phyloP scores from a whole-genome alignment of 2,329 filamentous ascomycete species.

The Didymellaceae sp. region DNA sequence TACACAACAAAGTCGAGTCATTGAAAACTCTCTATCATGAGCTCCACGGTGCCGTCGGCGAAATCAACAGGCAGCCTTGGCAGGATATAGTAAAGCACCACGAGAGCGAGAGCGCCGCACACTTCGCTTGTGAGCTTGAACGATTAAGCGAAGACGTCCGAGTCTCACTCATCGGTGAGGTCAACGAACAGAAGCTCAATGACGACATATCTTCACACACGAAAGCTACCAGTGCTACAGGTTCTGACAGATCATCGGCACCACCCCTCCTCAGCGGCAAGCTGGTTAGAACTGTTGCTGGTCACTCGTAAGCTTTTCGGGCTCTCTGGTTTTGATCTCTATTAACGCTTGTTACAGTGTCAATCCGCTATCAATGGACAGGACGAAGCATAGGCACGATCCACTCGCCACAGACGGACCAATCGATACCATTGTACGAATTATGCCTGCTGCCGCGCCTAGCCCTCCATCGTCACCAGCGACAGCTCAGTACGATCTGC shows the following conservation, averaged over 20 bases:
- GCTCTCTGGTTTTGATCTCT: neutral
- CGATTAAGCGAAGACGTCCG: slow-evolving; percentile 20
- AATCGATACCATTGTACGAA: slow-evolving; percentile 19
- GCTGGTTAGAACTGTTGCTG: neutral
- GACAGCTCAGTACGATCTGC: slow-evolving; percentile 3
- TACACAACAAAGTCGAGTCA: slow-evolving; percentile 23
- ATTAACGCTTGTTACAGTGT: slow-evolving; percentile 11
- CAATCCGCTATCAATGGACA: neutral
- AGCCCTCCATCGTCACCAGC: slow-evolving; percentile 23
- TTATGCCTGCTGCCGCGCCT: slow-evolving; percentile 6
- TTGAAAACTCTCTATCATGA: slow-evolving; percentile 25
- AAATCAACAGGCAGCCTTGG: slow-evolving; percentile 26
- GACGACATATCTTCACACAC: slow-evolving; percentile 14
- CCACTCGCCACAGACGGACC: slow-evolving; percentile 30
- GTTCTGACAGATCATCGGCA: slow-evolving; percentile 22
- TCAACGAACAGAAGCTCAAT: slow-evolving; percentile 21
- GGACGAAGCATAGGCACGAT: slow-evolving; percentile 9
- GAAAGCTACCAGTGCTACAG: slow-evolving; percentile 6
- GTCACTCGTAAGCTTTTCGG: slow-evolving; percentile 8
- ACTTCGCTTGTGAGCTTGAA: slow-evolving; percentile 27
- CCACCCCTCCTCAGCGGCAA: slow-evolving; percentile 25
- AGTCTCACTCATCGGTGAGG: slow-evolving; percentile 8
- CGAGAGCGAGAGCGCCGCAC: slow-evolving; percentile 17
- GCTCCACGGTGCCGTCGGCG: slow-evolving; percentile 30
- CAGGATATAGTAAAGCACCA: too few species aligned